Percentiles rank a stretch among this genome's conserved stretches.
These are phyloP conservation scores for Pythium sukuiense DNA, from an alignment of 352 stramenopile species.

Conservation along the genomic window DNA sequence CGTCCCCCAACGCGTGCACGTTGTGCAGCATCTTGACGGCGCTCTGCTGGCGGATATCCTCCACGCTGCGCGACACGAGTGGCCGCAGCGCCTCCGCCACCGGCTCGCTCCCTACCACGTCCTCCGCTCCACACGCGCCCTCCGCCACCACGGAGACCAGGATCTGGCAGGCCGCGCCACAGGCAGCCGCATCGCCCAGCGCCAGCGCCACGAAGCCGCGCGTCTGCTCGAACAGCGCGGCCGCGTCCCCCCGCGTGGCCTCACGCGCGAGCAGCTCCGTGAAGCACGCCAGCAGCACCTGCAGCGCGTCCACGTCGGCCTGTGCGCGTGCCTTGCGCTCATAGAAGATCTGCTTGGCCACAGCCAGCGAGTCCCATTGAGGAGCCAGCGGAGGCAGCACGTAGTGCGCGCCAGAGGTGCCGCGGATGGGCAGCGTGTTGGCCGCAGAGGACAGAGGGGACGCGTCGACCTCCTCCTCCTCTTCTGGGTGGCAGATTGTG, in stretches of 20 bases:
- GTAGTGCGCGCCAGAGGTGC: constrained; percentile 55
- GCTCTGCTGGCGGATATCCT: constrained; percentile 62
- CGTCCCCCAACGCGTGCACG: constrained; percentile 24
- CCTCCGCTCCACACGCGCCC: constrained; percentile 14
- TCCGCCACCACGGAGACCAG: constrained; percentile 19
- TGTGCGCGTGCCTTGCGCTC: constrained; percentile 42
- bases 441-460: no score
- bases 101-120: constrained; percentile 38
- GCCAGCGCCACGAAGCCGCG: constrained; percentile 46
- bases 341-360: constrained; percentile 80
- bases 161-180: constrained; percentile 37
- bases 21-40: constrained; percentile 60
- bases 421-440: constrained; percentile 46
- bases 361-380: constrained; percentile 61
- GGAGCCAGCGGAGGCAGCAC: constrained; percentile 39
- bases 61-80: constrained; percentile 49
- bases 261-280: constrained; percentile 34
- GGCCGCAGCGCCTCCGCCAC: constrained; percentile 41
- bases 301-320: constrained; percentile 39
- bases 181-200: constrained; percentile 39
- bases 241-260: constrained; percentile 24
- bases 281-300: constrained; percentile 61
- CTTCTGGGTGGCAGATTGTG: not conserved
- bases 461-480: constrained; percentile 5
- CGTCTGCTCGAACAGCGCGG: constrained; percentile 62